Percentiles rank a stretch among this genome's conserved stretches.
Evolutionary conservation across 2,329 filamentous ascomycete genomes (phyloP).

Genomic region (Curvularia sp.): DNA sequence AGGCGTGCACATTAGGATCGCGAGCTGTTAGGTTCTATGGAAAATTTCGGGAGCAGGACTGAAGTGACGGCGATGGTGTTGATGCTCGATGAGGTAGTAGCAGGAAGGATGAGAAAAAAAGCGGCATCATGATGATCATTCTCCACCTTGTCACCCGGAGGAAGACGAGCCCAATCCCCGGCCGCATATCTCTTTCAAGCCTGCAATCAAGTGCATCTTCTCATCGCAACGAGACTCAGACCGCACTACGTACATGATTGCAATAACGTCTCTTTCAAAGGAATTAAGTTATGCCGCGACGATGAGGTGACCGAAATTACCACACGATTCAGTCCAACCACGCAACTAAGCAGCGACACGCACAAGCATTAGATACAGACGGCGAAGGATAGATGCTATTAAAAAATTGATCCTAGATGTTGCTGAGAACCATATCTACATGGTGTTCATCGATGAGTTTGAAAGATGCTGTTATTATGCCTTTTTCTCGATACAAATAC

Average conservation of each 20-base stretch:
- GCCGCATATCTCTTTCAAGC: not conserved
- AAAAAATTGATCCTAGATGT: not conserved
- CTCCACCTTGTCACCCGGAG: not conserved
- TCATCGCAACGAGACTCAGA: not conserved
- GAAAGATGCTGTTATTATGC: not conserved
- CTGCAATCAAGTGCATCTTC: not conserved
- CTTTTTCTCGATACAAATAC: not conserved
- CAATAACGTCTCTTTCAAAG: not conserved
- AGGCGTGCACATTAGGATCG: not conserved
- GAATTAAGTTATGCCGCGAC: not conserved
- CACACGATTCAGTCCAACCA: not conserved
- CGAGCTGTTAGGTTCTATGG: not conserved
- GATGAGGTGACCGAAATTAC: not conserved
- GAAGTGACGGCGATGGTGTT: not conserved
- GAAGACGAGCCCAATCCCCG: not conserved
- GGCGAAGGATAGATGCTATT: not conserved
- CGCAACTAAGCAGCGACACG: not conserved
- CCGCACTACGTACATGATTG: not conserved
- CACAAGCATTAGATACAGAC: not conserved
- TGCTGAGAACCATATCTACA: not conserved
- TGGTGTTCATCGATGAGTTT: not conserved
- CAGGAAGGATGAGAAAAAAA: not conserved
- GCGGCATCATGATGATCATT: not conserved
- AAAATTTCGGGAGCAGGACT: not conserved
- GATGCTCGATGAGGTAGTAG: not conserved